Evolutionary conservation across 441 rosid species (phyloP).

Genomic region (Euphorbia corollata): DNA sequence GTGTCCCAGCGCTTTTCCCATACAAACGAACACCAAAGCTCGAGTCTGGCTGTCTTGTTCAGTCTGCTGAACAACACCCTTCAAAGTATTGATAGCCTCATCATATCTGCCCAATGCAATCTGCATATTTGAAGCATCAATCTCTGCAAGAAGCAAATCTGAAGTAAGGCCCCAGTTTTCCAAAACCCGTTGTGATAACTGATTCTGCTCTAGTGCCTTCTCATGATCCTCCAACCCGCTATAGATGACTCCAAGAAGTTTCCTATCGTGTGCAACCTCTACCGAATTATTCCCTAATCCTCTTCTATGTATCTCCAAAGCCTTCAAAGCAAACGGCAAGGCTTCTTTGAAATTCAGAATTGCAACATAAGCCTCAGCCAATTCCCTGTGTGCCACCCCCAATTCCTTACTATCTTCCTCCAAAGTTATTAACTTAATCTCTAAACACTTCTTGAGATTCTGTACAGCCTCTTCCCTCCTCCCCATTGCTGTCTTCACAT

Average conservation of each 20-base stretch:
- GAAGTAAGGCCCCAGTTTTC: conserved; percentile 77
- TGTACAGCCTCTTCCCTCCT: conserved; percentile 85
- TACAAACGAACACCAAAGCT: conserved; percentile 64
- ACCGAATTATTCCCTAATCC: conserved; percentile 71
- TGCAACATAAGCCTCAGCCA: conserved; percentile 76
- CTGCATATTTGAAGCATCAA: conserved; percentile 84
- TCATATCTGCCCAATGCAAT: conserved; percentile 72
- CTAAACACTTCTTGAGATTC: conserved; percentile 62
- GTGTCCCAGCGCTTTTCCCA: conserved; percentile 74
- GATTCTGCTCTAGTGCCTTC: conserved; percentile 82
- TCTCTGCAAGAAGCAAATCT: conserved; percentile 67
- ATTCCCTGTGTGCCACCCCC: conserved; percentile 60
- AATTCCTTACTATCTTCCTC: conserved; percentile 69
- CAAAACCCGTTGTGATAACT: conserved; percentile 61
- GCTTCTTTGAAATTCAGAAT: conserved; percentile 85
- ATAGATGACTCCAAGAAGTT: conserved; percentile 73
- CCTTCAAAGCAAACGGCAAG: conserved; percentile 60
- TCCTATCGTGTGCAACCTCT: conserved; percentile 83
- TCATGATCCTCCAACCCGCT: conserved; percentile 77
- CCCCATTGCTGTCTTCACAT: conserved; percentile 84
- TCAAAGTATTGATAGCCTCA: conserved; percentile 62
- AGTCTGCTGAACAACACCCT: conserved; percentile 52
- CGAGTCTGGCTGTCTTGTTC: conserved; percentile 66
- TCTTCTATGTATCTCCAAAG: conserved; percentile 64
- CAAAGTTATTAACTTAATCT: conserved; percentile 62